Base-by-base conservation (phyloP, 805 yeast species). In the Kuraishia ogatae region DNA sequence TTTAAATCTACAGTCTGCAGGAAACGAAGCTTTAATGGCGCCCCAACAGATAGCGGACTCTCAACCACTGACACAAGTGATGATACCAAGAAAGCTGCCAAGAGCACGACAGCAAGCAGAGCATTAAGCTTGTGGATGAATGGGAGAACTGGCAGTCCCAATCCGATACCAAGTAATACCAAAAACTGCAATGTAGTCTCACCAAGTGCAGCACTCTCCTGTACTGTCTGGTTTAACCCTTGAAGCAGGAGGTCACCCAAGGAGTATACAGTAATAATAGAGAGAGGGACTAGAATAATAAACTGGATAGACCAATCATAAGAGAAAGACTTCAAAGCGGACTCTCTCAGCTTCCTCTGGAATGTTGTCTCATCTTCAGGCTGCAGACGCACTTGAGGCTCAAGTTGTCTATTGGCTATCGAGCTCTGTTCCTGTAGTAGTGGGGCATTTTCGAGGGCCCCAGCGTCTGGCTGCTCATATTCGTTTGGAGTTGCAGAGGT, bases 261-360 rank as follows among this genome's bases (percentile, higher is more conserved):
- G 55, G 80, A 77, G 61, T 81, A 77, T n/a, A 84, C 63, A 39
- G 85, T 63, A 39, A 79, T 75, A 2, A 83, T 71, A 1, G 86
- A 71, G 15, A 85, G 53, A 2, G 97, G 97, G 15, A 86, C 89
- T 19, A 85, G 65, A 1, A 84, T 58, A 35, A 88, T 60, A 62
- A 81, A 89, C 66, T 91, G 96, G 19, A 89, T 59, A 17, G 85
- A 76, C 97, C 97, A 91, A 62, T 87, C 96, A 64, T 86, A 89
- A 48, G 84, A 79, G 51, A 79, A 77, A 3, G 82, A 79, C 52
- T 71, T 74, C 46, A 68, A 55, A 8, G 73, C 73, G 3, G 68
- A 62, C 1, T 57, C 55, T 51, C 66, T 66, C 50, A 68, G 56
- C 13, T 62, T 62, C 17, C 62, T 64, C 28, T 62, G 53, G 53